These are phyloP conservation scores for Herpotrichia juniperi DNA, from an alignment of 2,329 filamentous ascomycete species.

Conservation along the genomic window DNA sequence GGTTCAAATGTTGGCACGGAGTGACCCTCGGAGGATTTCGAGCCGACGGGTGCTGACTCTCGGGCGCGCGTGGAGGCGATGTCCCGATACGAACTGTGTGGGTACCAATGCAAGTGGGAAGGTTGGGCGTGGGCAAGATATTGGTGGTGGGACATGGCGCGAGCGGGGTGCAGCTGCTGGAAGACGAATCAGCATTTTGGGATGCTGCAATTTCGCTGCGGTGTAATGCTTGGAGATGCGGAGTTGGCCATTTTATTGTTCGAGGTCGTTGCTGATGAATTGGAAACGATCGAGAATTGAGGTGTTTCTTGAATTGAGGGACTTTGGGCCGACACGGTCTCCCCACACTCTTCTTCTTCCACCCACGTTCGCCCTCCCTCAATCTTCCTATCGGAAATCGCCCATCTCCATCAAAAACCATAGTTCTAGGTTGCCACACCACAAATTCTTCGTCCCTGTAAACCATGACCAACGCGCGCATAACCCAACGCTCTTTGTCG, in stretches of 20 bases:
- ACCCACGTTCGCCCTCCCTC: too few species aligned
- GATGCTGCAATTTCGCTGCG: neutral
- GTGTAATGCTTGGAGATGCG: neutral
- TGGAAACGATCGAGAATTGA: neutral
- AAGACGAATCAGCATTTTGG: constrained; percentile 1
- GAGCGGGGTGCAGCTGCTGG: constrained; percentile 2
- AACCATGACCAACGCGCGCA: neutral
- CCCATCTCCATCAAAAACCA: too few species aligned
- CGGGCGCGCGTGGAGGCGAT: neutral
- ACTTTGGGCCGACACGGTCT: neutral
- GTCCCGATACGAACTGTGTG: neutral
- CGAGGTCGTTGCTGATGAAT: neutral
- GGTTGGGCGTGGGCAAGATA: neutral
- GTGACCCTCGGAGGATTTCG: neutral
- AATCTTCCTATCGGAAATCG: too few species aligned
- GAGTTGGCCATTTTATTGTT: neutral
- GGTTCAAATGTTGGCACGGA: constrained; percentile 1
- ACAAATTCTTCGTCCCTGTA: neutral
- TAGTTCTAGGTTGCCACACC: too few species aligned
- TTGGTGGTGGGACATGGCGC: constrained; percentile 1
- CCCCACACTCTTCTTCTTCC: neutral
- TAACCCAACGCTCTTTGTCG: constrained; percentile 13
- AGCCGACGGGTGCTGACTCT: neutral
- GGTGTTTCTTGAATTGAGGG: neutral
- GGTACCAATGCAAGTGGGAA: neutral